Evolutionary conservation across 257 asterid species (phyloP).

Genomic region (Datura wrightii): DNA sequence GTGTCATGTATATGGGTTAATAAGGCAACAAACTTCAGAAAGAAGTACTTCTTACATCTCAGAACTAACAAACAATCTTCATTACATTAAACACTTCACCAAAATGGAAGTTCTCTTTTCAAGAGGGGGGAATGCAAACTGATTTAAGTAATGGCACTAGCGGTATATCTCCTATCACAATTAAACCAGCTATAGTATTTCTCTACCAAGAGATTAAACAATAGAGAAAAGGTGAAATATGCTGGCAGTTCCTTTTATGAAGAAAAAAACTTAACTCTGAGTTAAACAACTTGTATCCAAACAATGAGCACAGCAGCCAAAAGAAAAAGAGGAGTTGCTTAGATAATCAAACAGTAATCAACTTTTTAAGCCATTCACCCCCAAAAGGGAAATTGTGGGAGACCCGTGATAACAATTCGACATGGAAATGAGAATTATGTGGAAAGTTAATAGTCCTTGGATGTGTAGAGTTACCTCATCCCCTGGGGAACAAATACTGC

Average conservation of each 20-base stretch:
- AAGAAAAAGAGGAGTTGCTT: not conserved
- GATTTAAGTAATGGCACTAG: not conserved
- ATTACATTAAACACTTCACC: not conserved
- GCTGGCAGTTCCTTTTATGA: not conserved
- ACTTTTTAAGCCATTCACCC: not conserved
- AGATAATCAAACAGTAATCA: not conserved
- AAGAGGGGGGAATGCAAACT: not conserved
- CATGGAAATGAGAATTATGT: constrained; percentile 9
- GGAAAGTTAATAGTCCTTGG: not conserved
- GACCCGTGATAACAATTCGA: not conserved
- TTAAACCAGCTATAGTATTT: not conserved
- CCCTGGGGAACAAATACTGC: constrained; percentile 97
- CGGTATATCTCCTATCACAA: not conserved
- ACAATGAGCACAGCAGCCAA: not conserved
- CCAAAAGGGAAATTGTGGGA: constrained; percentile 6
- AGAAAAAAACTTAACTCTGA: not conserved
- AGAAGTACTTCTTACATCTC: not conserved
- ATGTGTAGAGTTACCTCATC: constrained; percentile 68
- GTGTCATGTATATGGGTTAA: constrained; percentile 28
- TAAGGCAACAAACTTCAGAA: constrained; percentile 15
- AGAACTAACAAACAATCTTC: not conserved
- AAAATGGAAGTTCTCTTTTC: constrained; percentile 1
- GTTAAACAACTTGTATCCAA: not conserved
- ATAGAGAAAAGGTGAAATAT: not conserved
- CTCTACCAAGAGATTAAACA: constrained; percentile 6